Percentiles rank a stretch among this genome's conserved stretches.
These are phyloP conservation scores for Sonneratia alba DNA, from an alignment of 345 rosid genomes.

Conservation along the genomic window DNA sequence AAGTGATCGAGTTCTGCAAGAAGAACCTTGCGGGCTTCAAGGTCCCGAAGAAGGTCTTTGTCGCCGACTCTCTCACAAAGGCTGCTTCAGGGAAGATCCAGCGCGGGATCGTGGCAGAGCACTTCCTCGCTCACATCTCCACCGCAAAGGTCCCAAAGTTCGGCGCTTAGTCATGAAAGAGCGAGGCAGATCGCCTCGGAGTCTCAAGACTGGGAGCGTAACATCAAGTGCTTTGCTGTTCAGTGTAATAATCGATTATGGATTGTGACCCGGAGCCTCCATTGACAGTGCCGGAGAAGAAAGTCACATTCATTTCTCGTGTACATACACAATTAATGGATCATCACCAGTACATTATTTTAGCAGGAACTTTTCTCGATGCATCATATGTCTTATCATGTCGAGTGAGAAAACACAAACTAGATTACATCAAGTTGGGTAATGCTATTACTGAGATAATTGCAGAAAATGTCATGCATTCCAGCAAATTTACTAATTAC, in stretches of 20 bases:
- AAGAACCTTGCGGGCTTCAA: constrained; percentile 79
- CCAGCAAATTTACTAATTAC: too few species aligned
- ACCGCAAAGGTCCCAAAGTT: constrained; percentile 20
- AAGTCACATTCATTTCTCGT: neutral
- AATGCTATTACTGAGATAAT: too few species aligned
- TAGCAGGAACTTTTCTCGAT: neutral
- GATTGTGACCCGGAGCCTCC: neutral
- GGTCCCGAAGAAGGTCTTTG: constrained; percentile 62
- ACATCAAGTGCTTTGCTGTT: neutral
- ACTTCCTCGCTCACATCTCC: constrained; percentile 40
- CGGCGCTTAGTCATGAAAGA: constrained; percentile 9
- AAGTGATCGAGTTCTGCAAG: constrained; percentile 50
- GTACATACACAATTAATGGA: constrained; percentile 2
- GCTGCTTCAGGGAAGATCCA: constrained; percentile 64
- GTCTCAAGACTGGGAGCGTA: neutral
- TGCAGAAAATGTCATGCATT: too few species aligned
- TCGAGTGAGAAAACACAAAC: too few species aligned
- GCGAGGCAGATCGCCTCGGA: neutral
- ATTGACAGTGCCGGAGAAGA: neutral
- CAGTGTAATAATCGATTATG: neutral
- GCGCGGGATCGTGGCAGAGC: constrained; percentile 57
- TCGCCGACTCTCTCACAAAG: constrained; percentile 40
- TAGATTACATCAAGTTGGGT: too few species aligned
- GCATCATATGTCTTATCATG: too few species aligned
- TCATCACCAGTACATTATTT: neutral